phyloP scores from a whole-genome alignment of 192 early-diverging fungal species.

The Bifiguratus adelaidae region DNA sequence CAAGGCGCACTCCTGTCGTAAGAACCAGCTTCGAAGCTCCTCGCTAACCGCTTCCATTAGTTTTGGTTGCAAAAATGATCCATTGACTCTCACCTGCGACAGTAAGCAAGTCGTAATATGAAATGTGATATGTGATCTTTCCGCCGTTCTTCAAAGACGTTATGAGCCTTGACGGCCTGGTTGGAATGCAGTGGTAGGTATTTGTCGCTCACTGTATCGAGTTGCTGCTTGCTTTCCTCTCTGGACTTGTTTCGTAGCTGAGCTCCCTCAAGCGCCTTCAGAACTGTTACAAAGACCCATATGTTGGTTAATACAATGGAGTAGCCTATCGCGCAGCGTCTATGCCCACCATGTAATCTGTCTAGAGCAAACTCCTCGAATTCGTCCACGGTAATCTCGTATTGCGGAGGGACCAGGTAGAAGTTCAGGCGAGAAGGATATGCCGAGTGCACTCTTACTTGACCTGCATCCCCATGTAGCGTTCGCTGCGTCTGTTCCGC shows the following conservation, averaged over 20 bases:
- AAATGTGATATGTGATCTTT: slow-evolving; percentile 81
- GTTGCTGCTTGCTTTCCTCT: slow-evolving; percentile 39
- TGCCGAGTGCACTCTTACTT: slow-evolving; percentile 5
- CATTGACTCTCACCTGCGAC: slow-evolving; percentile 29
- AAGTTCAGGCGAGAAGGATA: slow-evolving; percentile 51
- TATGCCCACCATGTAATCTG: slow-evolving; percentile 58
- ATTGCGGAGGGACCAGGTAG: slow-evolving; percentile 49
- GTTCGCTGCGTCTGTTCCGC: too few relatives aligned
- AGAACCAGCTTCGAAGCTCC: slow-evolving; percentile 64
- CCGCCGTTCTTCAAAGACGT: slow-evolving; percentile 45
- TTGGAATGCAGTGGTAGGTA: slow-evolving; percentile 56
- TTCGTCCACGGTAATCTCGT: slow-evolving; percentile 56
- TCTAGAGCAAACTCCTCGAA: slow-evolving; percentile 69
- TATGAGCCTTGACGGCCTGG: too few relatives aligned
- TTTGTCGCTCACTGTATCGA: slow-evolving; percentile 35
- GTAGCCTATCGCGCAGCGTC: too few relatives aligned
- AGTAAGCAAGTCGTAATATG: slow-evolving; percentile 68
- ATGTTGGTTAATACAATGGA: too few relatives aligned
- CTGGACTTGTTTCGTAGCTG: slow-evolving; percentile 55
- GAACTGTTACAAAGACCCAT: slow-evolving; percentile 40
- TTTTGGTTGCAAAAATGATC: background rate
- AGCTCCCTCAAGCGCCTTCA: slow-evolving; percentile 75
- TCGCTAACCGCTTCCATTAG: slow-evolving; percentile 25
- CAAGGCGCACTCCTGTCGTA: slow-evolving; percentile 56
- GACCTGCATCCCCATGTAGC: too few relatives aligned